phyloP scores from a whole-genome alignment of 2,329 filamentous ascomycete genomes.

The Cladosporium sp. region DNA sequence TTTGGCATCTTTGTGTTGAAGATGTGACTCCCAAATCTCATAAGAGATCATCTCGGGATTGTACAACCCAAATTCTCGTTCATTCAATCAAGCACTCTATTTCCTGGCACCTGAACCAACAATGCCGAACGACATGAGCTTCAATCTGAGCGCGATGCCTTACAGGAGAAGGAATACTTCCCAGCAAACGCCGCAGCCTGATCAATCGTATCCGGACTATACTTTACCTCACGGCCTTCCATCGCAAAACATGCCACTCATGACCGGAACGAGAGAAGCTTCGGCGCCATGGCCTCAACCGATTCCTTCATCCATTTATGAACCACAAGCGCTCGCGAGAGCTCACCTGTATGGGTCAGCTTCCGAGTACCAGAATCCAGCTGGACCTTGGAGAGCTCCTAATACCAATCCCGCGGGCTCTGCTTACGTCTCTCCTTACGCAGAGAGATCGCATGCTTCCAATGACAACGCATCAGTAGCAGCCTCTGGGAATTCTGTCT shows the following conservation, averaged over 20 bases:
- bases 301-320: too few species aligned
- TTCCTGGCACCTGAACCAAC: neutral
- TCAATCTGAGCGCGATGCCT: neutral
- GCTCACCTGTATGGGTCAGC: too few species aligned
- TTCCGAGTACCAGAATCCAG: too few species aligned
- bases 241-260: too few species aligned
- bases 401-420: neutral
- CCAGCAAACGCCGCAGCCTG: neutral
- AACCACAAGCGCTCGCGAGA: too few species aligned
- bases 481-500: neutral
- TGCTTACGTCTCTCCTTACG: neutral
- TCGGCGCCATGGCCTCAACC: too few species aligned
- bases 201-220: too few species aligned
- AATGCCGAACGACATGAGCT: neutral
- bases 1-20: slow-evolving; percentile 8
- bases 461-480: neutral
- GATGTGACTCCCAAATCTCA: slow-evolving; percentile 1
- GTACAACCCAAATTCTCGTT: neutral
- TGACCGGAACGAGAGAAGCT: too few species aligned
- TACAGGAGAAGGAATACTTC: neutral
- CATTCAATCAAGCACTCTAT: neutral
- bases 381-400: too few species aligned
- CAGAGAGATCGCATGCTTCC: neutral
- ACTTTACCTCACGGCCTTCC: too few species aligned
- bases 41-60: neutral